phyloP scores from a whole-genome alignment of 1,139 yeast species.

The Zhuliangozyma parablackwelliae region DNA sequence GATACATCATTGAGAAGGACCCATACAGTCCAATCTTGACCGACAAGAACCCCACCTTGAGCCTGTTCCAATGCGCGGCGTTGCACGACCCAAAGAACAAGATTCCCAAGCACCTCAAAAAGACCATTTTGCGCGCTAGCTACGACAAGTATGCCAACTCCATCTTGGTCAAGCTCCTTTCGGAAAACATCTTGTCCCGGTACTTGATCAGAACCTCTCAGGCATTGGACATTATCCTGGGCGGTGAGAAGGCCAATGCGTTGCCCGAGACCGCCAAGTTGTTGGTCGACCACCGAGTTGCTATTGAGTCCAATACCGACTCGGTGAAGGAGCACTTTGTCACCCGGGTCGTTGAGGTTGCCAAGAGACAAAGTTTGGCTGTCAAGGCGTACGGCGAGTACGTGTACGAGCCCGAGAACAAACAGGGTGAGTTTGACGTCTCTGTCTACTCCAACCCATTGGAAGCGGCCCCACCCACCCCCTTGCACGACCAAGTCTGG shows the following conservation, averaged over 20 bases:
- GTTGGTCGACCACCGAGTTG: constrained; percentile 32
- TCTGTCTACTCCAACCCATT: constrained; percentile 12
- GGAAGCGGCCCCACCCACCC: constrained; percentile 37
- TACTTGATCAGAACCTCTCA: constrained; percentile 34
- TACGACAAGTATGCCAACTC: constrained; percentile 29
- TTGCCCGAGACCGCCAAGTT: constrained; percentile 35
- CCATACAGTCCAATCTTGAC: constrained; percentile 32
- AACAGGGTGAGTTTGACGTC: constrained; percentile 23
- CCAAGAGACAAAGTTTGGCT: constrained; percentile 24
- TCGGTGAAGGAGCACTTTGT: constrained; percentile 21
- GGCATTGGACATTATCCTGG: constrained; percentile 31
- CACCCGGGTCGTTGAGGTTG: constrained; percentile 19
- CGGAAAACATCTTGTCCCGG: constrained; percentile 15
- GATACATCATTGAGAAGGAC: constrained; percentile 32
- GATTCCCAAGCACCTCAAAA: constrained; percentile 16
- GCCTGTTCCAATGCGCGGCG: constrained; percentile 36
- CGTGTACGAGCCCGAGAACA: constrained; percentile 11
- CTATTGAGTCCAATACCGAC: constrained; percentile 16
- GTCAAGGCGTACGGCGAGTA: constrained; percentile 20
- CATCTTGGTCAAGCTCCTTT: constrained; percentile 18
- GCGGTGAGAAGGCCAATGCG: constrained; percentile 40
- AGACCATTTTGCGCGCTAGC: constrained; percentile 31
- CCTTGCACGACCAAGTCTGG: constrained; percentile 36
- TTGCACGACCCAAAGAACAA: constrained; percentile 22
- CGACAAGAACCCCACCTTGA: constrained; percentile 27